Conservation (phyloP, 257 asterid species). For the Penstemon eatonii region DNA sequence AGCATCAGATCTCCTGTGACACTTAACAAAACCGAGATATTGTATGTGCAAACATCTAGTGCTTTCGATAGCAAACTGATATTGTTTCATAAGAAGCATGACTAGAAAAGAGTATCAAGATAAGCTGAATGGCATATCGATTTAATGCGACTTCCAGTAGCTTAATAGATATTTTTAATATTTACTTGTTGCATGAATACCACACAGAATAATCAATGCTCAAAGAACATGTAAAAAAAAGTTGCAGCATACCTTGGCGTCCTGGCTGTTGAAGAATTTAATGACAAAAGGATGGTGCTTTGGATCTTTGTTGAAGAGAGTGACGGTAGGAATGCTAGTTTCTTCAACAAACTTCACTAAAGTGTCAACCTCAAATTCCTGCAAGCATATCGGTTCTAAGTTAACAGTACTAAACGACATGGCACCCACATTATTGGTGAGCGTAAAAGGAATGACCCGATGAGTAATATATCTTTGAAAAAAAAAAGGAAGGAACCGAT, state of each 20-base stretch:
- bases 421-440: background rate
- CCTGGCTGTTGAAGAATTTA: conserved; percentile 64
- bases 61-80: no score
- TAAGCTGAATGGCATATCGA: background rate
- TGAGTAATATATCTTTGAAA: background rate
- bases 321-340: conserved; percentile 70
- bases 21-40: no score
- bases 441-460: background rate
- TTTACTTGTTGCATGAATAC: background rate
- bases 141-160: conserved; percentile 10
- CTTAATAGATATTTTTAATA: background rate
- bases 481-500: no score
- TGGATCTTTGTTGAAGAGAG: conserved; percentile 79
- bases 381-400: conserved; percentile 33
- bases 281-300: conserved; percentile 74
- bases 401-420: conserved; percentile 22
- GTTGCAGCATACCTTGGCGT: conserved; percentile 54
- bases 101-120: no score
- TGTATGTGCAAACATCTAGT: no score
- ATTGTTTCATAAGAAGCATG: no score
- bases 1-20: no score
- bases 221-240: background rate
- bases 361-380: conserved; percentile 85
- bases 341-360: conserved; percentile 76
- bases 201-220: background rate